Evolutionary conservation across 2,329 filamentous ascomycete species (phyloP), one percentile per base, ranked within the genome.

Genomic region (Didymella keratinophila): DNA sequence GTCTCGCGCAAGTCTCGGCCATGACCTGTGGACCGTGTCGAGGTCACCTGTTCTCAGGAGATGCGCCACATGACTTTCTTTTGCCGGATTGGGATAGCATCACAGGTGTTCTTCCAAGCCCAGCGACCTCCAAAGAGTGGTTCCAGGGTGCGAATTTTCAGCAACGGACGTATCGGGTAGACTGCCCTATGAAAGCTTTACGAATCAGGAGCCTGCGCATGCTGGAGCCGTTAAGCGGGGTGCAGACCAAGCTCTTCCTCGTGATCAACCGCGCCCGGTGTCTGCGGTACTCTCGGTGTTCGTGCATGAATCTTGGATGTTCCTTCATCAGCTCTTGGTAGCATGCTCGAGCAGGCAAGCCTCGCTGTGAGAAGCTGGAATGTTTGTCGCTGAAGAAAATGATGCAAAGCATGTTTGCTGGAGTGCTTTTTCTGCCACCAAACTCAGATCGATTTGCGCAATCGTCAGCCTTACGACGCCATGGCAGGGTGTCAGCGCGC

Each of bases 1-100:
- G 45, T 41, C 32, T 60, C 42, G 56, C 56, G 46, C 57, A 52
- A 61, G 63, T 64, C 64, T 70, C 67, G 65, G 63, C 63, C 56
- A 39, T 14, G 45, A 45, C 14, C 45, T 27, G 51, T 54, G 56
- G 56, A 51, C 51, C 56, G 46, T 58, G 56, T 54, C 39, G 41
- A 50, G 46, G 50, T 58, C 56, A 58, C 32, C 56, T 58, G 56
- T 45, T 52, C 56, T 34, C 46, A 54, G 34, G 23, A 32, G 45
- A 54, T 49, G 56, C 56, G 28, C 25, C 56, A 46, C 56, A 51
- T 58, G 56, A 58, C 39, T 51, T 42, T 54, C 20, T 3, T 36
- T 50, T 58, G 27, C 56, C 56, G 10, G 39, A 58, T 58, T 45
- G 50, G 50, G 56, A 42, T 53, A 58, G 56, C 32, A 49, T 37